These are phyloP conservation scores for Croton laevigatus DNA, from an alignment of 441 rosid species.

Conservation along the genomic window DNA sequence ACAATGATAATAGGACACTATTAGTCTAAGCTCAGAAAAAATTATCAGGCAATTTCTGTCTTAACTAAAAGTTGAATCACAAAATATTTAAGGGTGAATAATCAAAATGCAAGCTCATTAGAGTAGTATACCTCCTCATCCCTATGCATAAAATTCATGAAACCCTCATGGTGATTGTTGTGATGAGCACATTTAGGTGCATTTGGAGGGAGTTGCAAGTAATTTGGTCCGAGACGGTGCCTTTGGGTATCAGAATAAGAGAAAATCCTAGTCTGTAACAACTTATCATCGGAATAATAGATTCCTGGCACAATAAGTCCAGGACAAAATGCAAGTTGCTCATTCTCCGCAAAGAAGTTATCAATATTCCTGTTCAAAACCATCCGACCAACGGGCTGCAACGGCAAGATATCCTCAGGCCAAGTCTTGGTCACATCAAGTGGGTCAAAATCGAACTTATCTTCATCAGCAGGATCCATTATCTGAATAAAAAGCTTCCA, in stretches of 20 bases:
- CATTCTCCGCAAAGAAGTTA: slow-evolving; percentile 94
- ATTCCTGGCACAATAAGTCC: slow-evolving; percentile 86
- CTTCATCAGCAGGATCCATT: slow-evolving; percentile 86
- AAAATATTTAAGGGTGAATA: neutral
- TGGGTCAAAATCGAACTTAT: slow-evolving; percentile 83
- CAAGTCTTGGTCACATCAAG: slow-evolving; percentile 94
- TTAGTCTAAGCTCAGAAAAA: neutral
- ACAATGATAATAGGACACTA: neutral
- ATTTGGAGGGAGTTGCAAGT: slow-evolving; percentile 85
- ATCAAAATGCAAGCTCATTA: neutral
- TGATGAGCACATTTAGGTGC: slow-evolving; percentile 92
- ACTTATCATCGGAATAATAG: slow-evolving; percentile 80
- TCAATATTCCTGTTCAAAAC: slow-evolving; percentile 94
- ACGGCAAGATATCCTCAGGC: slow-evolving; percentile 93
- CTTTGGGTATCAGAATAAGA: slow-evolving; percentile 91
- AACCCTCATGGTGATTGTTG: slow-evolving; percentile 93
- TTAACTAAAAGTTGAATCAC: neutral
- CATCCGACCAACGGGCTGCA: slow-evolving; percentile 97
- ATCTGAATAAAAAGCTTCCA: slow-evolving; percentile 87
- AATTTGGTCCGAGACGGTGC: slow-evolving; percentile 98
- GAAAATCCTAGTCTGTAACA: slow-evolving; percentile 81
- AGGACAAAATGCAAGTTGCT: slow-evolving; percentile 91
- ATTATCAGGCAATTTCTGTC: neutral
- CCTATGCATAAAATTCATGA: slow-evolving; percentile 93
- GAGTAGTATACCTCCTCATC: slow-evolving; percentile 68